Conservation (phyloP, 768 basidiomycete species). For the Amanita muscaria region DNA sequence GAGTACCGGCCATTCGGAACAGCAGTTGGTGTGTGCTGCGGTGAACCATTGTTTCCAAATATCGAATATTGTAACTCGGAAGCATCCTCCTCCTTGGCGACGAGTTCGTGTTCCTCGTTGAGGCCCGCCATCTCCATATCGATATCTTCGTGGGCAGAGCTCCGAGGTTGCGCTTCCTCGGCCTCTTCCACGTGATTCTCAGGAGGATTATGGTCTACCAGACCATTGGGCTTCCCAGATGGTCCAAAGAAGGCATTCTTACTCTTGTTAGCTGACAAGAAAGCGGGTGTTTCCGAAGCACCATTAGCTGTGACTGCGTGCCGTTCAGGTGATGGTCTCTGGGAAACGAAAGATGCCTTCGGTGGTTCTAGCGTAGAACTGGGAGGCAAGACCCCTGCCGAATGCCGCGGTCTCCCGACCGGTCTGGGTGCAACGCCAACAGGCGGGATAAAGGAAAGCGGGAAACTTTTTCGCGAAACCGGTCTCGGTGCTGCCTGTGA, state of each 20-base stretch:
- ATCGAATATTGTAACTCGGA: conserved; percentile 16
- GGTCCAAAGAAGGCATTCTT: conserved; percentile 65
- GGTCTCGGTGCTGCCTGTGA: conserved; percentile 11
- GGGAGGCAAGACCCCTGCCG: not conserved
- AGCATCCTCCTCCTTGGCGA: conserved; percentile 13
- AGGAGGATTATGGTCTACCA: conserved; percentile 9
- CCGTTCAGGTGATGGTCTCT: conserved; percentile 24
- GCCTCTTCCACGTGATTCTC: conserved; percentile 10
- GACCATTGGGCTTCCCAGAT: conserved; percentile 25
- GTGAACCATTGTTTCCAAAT: conserved; percentile 16
- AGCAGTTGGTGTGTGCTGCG: not conserved
- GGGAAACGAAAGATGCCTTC: conserved; percentile 19
- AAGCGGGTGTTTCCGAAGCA: conserved; percentile 21
- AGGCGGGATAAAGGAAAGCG: not conserved
- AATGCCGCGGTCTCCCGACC: not conserved
- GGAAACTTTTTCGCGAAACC: conserved; percentile 24
- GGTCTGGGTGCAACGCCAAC: not conserved
- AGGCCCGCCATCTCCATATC: conserved; percentile 16
- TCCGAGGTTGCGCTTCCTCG: not conserved
- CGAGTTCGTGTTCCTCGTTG: conserved; percentile 12
- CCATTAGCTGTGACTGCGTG: conserved; percentile 12
- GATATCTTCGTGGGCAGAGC: conserved; percentile 7
- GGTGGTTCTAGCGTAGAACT: conserved; percentile 14
- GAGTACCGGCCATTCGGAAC: conserved; percentile 15
- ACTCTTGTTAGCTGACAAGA: conserved; percentile 43